These are phyloP conservation scores for Cutaneotrichosporon curvatum DNA, from an alignment of 1,284 basidiomycete species.

Conservation along the genomic window DNA sequence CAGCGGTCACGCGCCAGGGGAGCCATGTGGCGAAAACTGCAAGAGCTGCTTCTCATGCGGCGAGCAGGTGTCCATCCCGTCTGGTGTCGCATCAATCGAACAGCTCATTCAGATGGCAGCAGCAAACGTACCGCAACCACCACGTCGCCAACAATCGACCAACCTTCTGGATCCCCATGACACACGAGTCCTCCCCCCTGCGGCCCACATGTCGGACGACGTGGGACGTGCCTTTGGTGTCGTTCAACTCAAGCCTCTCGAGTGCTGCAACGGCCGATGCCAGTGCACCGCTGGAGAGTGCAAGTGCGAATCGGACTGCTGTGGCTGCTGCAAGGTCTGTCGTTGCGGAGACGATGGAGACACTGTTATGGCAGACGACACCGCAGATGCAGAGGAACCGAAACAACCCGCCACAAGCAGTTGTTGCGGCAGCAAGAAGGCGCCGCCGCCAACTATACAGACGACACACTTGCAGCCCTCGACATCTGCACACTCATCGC, in stretches of 20 bases:
- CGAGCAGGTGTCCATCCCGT: slow-evolving; percentile 38
- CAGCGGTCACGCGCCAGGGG: slow-evolving; percentile 12
- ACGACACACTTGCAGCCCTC: background rate
- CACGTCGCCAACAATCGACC: background rate
- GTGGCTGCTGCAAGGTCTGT: slow-evolving; percentile 44
- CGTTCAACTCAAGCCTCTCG: slow-evolving; percentile 40
- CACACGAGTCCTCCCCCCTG: slow-evolving; percentile 34
- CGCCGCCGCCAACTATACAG: background rate
- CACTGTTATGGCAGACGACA: slow-evolving; percentile 16
- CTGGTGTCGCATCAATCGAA: slow-evolving; percentile 41
- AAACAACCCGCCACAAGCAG: background rate
- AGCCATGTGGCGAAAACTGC: slow-evolving; percentile 32
- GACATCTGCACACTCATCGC: background rate
- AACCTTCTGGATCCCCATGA: slow-evolving; percentile 32
- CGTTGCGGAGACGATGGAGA: slow-evolving; percentile 37
- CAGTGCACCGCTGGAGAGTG: slow-evolving; percentile 43
- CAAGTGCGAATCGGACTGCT: slow-evolving; percentile 44
- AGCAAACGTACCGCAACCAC: slow-evolving; percentile 32
- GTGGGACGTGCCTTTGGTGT: slow-evolving; percentile 36
- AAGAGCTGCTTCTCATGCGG: slow-evolving; percentile 40
- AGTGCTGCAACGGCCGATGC: slow-evolving; percentile 47
- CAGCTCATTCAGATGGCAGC: slow-evolving; percentile 43
- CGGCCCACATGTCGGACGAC: slow-evolving; percentile 29
- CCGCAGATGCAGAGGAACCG: background rate
- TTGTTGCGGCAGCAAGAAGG: slow-evolving; percentile 6